Evolutionary conservation across 2,329 filamentous ascomycete species (phyloP).

Genomic region (Huntiella abstrusa): DNA sequence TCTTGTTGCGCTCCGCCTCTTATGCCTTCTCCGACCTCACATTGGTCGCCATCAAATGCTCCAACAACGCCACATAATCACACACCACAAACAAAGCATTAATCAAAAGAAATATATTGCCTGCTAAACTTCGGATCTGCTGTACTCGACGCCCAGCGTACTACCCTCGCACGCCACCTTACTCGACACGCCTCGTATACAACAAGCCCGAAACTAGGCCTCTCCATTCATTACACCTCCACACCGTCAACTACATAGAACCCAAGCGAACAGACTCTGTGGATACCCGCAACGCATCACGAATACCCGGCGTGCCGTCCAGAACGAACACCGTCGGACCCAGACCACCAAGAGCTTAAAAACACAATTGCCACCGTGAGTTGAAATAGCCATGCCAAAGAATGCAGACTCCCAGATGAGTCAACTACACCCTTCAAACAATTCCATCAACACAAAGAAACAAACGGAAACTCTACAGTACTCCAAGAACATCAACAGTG

Average conservation of each 20-base stretch:
- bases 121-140: no score
- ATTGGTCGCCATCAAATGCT: no score
- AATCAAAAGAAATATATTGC: not conserved
- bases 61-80: no score
- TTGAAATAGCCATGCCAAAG: conserved; percentile 1
- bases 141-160: no score
- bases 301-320: conserved; percentile 24
- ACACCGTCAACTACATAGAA: not conserved
- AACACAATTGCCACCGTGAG: not conserved
- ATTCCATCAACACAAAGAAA: not conserved
- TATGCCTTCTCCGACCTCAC: no score
- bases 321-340: conserved; percentile 13
- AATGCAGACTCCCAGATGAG: conserved; percentile 11
- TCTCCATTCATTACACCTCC: not conserved
- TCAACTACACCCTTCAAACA: conserved; percentile 6
- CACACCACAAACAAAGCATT: not conserved
- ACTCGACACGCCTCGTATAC: no score
- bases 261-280: not conserved
- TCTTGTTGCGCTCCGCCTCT: no score
- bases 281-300: conserved; percentile 9
- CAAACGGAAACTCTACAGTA: conserved; percentile 2
- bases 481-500: not conserved
- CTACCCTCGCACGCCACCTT: no score
- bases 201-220: not conserved
- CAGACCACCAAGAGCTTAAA: no score